Conservation (phyloP, 2,329 filamentous ascomycete species). For the Phaeosphaeriaceae sp. region DNA sequence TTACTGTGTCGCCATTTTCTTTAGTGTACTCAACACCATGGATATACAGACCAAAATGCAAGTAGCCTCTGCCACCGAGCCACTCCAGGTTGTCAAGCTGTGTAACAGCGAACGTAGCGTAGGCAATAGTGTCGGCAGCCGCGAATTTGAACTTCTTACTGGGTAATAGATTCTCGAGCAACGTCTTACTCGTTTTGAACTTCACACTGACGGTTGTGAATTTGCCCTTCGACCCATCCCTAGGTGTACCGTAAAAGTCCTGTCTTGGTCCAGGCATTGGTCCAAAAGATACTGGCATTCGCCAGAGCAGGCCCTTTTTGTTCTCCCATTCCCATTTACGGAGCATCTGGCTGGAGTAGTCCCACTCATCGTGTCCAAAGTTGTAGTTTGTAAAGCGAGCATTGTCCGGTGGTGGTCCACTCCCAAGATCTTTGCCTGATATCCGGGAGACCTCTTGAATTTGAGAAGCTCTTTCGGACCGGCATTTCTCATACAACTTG, state of each 20-base stretch:
- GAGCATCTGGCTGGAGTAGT: slow-evolving; percentile 59
- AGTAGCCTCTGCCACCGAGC: slow-evolving; percentile 66
- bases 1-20: slow-evolving; percentile 54
- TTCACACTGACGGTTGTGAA: slow-evolving; percentile 50
- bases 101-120: slow-evolving; percentile 49
- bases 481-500: slow-evolving; percentile 63
- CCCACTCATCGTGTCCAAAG: slow-evolving; percentile 65
- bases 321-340: slow-evolving; percentile 59
- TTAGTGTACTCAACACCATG: slow-evolving; percentile 66
- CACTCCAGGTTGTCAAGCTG: slow-evolving; percentile 60
- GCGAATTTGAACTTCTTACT: slow-evolving; percentile 45
- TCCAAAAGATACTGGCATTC: slow-evolving; percentile 54
- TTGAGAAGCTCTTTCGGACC: slow-evolving; percentile 62
- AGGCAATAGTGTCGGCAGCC: slow-evolving; percentile 46
- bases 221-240: slow-evolving; percentile 32
- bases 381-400: slow-evolving; percentile 57
- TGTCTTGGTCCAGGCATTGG: slow-evolving; percentile 51
- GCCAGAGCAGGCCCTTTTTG: slow-evolving; percentile 41
- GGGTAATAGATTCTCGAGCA: slow-evolving; percentile 51
- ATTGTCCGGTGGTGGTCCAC: slow-evolving; percentile 38
- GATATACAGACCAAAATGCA: slow-evolving; percentile 65
- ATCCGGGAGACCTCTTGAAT: slow-evolving; percentile 66
- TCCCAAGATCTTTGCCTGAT: slow-evolving; percentile 57
- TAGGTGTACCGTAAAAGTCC: slow-evolving; percentile 26
- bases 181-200: slow-evolving; percentile 50